phyloP scores from a whole-genome alignment of 805 yeast genomes.

The Nakazawaea ambrosiae region DNA sequence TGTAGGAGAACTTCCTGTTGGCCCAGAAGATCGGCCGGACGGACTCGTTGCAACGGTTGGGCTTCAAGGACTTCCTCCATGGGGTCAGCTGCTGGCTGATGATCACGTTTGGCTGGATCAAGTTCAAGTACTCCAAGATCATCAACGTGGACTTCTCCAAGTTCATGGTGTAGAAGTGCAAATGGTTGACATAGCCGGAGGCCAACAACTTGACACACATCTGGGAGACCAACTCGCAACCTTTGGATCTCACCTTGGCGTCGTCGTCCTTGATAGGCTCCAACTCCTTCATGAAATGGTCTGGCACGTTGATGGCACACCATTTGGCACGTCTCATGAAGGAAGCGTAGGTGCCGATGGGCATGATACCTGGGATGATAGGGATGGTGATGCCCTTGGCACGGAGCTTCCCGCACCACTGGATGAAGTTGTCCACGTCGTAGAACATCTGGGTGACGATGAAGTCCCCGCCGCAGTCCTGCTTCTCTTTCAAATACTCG shows the following conservation, averaged over 20 bases:
- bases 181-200: slow-evolving; percentile 70
- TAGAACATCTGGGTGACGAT: slow-evolving; percentile 96
- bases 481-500: slow-evolving; percentile 70
- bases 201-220: slow-evolving; percentile 73
- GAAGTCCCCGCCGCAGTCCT: slow-evolving; percentile 92
- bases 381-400: slow-evolving; percentile 74
- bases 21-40: slow-evolving; percentile 97
- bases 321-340: slow-evolving; percentile 91
- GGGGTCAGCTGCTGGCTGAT: slow-evolving; percentile 43
- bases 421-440: slow-evolving; percentile 83
- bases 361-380: slow-evolving; percentile 97
- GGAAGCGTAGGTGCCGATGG: slow-evolving; percentile 90
- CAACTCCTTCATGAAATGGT: slow-evolving; percentile 57
- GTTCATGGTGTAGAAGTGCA: slow-evolving; percentile 97
- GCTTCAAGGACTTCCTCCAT: slow-evolving; percentile 89
- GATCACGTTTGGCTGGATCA: slow-evolving; percentile 27
- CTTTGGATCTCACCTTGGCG: slow-evolving; percentile 75
- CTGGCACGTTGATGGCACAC: slow-evolving; percentile 83
- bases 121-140: slow-evolving; percentile 70
- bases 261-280: slow-evolving; percentile 90
- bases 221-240: slow-evolving; percentile 73
- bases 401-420: slow-evolving; percentile 72
- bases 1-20: slow-evolving; percentile 83
- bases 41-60: slow-evolving; percentile 68
- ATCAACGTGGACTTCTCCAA: slow-evolving; percentile 85